These are phyloP conservation scores for Tricholoma furcatifolium DNA, from an alignment of 768 basidiomycete species.

Conservation along the genomic window DNA sequence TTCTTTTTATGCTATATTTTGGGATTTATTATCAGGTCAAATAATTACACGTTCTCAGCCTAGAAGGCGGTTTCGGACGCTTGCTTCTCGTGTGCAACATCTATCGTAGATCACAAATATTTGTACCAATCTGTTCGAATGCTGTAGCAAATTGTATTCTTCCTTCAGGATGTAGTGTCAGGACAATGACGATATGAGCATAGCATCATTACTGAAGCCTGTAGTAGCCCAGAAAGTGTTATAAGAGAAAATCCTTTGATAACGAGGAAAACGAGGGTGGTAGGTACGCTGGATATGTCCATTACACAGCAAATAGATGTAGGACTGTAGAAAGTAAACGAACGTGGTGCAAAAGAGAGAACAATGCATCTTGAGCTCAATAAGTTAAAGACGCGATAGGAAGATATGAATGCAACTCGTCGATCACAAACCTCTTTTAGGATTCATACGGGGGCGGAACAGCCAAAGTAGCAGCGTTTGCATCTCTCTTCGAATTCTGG, in stretches of 20 bases:
- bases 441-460: neutral
- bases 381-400: too few species aligned
- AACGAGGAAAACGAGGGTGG: too few species aligned
- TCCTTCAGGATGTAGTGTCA: neutral
- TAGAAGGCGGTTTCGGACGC: neutral
- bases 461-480: neutral
- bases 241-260: too few species aligned
- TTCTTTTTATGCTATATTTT: neutral
- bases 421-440: too few species aligned
- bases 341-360: neutral
- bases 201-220: too few species aligned
- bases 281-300: too few species aligned
- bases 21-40: slow-evolving; percentile 8
- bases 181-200: too few species aligned
- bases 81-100: neutral
- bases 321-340: neutral
- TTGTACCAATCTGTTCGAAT: neutral
- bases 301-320: too few species aligned
- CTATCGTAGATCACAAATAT: neutral
- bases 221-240: too few species aligned
- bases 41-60: slow-evolving; percentile 4
- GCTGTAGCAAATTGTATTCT: neutral
- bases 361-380: too few species aligned
- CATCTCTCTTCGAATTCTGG: neutral
- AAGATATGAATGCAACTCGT: too few species aligned